Evolutionary conservation across 2,329 filamentous ascomycete genomes (phyloP), one percentile per base, ranked within the genome.

Genomic region (Talaromyces sp.): DNA sequence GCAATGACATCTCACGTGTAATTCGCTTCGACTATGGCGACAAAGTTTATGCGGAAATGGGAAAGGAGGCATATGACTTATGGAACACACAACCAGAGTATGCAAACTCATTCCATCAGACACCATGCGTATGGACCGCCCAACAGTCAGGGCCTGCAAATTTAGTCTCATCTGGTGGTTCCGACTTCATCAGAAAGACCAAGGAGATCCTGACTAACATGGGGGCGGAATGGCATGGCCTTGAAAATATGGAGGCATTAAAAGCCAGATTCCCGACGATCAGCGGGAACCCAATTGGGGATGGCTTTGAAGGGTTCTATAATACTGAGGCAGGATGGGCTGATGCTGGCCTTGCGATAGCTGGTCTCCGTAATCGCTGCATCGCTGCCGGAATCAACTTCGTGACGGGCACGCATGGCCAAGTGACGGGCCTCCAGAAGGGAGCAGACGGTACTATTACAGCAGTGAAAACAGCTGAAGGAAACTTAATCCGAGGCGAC

Each of bases 401-500:
- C 31, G 63, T 72, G 12, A 69, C 68, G 1, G 70, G 69, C 0
- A 65, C 64, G 1, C 65, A 68, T 40, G 70, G 70, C 5, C 56
- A 78, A 72, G 68, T 78, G 69, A 60, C 66, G 33, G 60, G 68
- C n/a, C 51, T 75, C 73, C 56, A 76, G 73, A 58, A 75, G 71
- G 51, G 64, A 12, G 7, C 67, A 2, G 64, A 68, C 50, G 66
- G 76, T 65, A 73, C 57, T 76, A 82, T 85, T 28, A 80, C 80
- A 0, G 89, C 90, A 30, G 89, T 80, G 30, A 78, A 75, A 8
- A 77, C 88, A 2, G 68, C 69, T 2, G 75, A 81, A 62, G 82
- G 81, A 0, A 72, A 71, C 14, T 73, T 71, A 5, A 65, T 90
- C 5, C 75, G 73, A 1, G 89, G 87, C 0, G 88, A 90, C 57